Evolutionary conservation across 2,329 filamentous ascomycete species (phyloP), one percentile per base, ranked within the genome.

Genomic region (Thielaviopsis punctulata): DNA sequence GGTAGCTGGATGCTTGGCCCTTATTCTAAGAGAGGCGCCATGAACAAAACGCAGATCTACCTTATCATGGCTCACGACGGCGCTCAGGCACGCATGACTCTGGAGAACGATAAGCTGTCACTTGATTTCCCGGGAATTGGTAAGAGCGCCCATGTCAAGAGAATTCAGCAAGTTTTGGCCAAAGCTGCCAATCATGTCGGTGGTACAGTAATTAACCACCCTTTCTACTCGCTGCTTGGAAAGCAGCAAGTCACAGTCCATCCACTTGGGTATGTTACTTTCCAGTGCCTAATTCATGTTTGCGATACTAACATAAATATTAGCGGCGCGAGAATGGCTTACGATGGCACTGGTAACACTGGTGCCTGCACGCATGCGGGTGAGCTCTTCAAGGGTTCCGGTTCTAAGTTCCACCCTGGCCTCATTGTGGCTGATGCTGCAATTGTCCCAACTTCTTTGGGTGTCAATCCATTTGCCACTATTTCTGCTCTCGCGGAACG

Each of bases 401-500:
- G 71, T 0, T 59, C 58, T 1, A 72, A 78, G 30, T 71, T 71
- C 0, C 67, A 84, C 58, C 48, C 66, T 0, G 80, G 79, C 0
- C 67, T 84, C 1, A 68, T 82, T 18, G 75, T 81, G 25, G 75
- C 74, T 0, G 81, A 85, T 59, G 79, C 67, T 8, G 69, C 80
- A 2, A 64, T 77, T 1, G 72, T 85, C 15, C 80, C 81, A 0
- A 72, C 73, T 7, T 73, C 80, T 0, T 66, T 84, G 2, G 73
- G 79, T 13, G 77, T 79, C 2, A 85, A 85, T 59, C 80, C 81
- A 0, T 73, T 82, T 50, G 81, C 80, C 1, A 85, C 80, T 1
- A 84, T 84, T 57, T 74, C 79, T 0, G 80, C 81, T 2, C 69
- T 86, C 19, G 79, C 81, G 0, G 81, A 84, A 63, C 69, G 81